Evolutionary conservation across 257 asterid species (phyloP).

Genomic region (Asclepias syriaca): DNA sequence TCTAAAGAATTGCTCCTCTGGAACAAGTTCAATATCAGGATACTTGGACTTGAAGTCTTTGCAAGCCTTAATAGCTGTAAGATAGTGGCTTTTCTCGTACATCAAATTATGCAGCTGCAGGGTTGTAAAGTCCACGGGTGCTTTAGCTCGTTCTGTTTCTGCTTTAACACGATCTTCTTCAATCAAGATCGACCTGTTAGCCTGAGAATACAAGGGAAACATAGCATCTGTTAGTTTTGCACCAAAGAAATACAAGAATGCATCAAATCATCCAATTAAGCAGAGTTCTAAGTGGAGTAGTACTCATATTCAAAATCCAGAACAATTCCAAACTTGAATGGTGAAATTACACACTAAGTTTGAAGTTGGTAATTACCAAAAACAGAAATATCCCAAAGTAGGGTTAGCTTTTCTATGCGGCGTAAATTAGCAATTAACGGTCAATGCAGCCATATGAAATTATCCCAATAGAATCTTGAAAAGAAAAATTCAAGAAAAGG

Average conservation of each 20-base stretch:
- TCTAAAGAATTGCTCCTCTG: conserved; percentile 77
- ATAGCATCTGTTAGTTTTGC: neutral
- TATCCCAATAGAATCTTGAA: neutral
- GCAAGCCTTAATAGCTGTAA: conserved; percentile 95
- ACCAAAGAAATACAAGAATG: neutral
- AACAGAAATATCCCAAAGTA: neutral
- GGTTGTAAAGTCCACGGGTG: conserved; percentile 80
- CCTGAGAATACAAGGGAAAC: conserved; percentile 39
- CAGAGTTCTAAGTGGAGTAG: neutral
- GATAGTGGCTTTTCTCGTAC: conserved; percentile 95
- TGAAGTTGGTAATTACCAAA: neutral
- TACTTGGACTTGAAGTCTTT: conserved; percentile 88
- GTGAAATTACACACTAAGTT: neutral
- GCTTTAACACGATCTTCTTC: conserved; percentile 87
- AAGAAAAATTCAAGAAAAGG: neutral
- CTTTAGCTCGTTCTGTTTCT: conserved; percentile 88
- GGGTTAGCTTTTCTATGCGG: neutral
- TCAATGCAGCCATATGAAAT: neutral
- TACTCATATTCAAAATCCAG: neutral
- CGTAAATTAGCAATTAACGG: neutral
- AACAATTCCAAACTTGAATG: neutral
- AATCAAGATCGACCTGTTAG: conserved; percentile 89
- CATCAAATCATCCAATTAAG: neutral
- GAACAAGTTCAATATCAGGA: conserved; percentile 82
- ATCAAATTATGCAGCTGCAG: conserved; percentile 93